phyloP scores from a whole-genome alignment of 192 early-diverging fungal genomes.

The Rhizophagus sp. region DNA sequence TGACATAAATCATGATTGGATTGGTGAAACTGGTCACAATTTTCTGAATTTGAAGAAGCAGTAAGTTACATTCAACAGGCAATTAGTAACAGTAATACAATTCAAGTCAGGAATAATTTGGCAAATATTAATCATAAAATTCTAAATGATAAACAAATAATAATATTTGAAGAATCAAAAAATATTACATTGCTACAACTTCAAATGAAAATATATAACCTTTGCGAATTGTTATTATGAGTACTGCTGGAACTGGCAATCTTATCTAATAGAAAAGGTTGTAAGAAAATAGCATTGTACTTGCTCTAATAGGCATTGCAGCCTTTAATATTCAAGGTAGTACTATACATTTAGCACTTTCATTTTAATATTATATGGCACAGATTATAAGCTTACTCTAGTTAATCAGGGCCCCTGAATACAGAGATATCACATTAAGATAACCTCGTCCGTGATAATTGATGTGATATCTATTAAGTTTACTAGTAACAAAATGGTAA shows the following conservation, averaged over 20 bases:
- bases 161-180: not conserved
- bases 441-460: too few species aligned
- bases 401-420: too few species aligned
- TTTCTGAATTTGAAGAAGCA: not conserved
- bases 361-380: not conserved
- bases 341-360: not conserved
- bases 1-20: not conserved
- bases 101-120: not conserved
- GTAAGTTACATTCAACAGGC: not conserved
- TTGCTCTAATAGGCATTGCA: conserved; percentile 2
- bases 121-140: not conserved
- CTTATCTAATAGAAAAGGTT: not conserved
- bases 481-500: too few species aligned
- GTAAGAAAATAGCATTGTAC: not conserved
- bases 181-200: not conserved
- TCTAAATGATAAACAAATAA: not conserved
- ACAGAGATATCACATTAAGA: too few species aligned
- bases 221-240: not conserved
- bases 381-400: not conserved
- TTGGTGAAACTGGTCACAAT: not conserved
- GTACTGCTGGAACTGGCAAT: not conserved
- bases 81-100: not conserved
- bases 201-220: not conserved
- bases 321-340: not conserved
- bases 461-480: too few species aligned